Evolutionary conservation across 2,329 filamentous ascomycete species (phyloP), one percentile per base, ranked within the genome.

Genomic region (Exophiala aquamarina): DNA sequence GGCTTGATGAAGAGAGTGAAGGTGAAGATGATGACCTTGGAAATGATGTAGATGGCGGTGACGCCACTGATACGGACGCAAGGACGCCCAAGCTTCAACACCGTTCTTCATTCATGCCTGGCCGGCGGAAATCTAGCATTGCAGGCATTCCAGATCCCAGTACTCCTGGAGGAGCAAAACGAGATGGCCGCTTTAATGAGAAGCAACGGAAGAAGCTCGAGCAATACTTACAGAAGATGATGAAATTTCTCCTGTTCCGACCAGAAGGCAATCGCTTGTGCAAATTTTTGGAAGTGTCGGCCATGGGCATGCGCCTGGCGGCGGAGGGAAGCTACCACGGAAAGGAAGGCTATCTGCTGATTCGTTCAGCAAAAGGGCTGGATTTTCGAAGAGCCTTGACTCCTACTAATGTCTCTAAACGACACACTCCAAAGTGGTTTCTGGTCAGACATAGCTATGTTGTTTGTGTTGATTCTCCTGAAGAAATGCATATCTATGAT

Each of bases 401-500:
- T 2, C 89, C 89, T 0, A 77, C 81, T 41, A 84, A 90, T 60
- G 40, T 59, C 26, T 49, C 41, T 17, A 82, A 83, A 42, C 82
- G 90, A 10, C 91, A 96, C 68, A 86, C 83, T 51, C 89, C 90
- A 14, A 96, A 96, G 66, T 98, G 93, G 93, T 98, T 98, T 65
- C 75, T 97, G 15, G 90, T 98, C n/a, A 79, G 93, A 41, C 91
- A 97, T 68, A 97, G 90, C 71, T 98, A 98, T 63, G 85, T 98
- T 50, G 92, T 95, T 35, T 96, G 92, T 59, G 91, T 97, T n/a
- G 92, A 97, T 64, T 96, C 93, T 0, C 93, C 93, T 0, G 92
- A 97, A 66, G 95, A 95, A 60, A 95, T 97, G 87, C 92, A 95
- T 61, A 94, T 97, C 26, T 96, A 95, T 65, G 94, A 98, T 69